phyloP scores from a whole-genome alignment of 2,329 filamentous ascomycete genomes.

The Pseudogymnoascus sp. region DNA sequence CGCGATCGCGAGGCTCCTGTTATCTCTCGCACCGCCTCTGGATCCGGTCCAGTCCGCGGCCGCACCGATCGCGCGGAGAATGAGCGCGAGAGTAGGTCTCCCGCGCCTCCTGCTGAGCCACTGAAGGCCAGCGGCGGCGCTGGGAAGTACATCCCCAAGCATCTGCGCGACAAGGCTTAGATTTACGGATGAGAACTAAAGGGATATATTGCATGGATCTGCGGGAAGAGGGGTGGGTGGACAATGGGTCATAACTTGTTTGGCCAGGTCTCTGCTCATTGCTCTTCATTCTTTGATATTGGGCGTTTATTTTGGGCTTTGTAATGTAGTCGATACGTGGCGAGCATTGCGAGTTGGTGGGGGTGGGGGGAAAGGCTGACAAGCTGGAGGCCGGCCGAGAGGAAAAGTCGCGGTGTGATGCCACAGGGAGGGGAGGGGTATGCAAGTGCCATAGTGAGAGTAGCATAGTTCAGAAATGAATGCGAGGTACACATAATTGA shows the following conservation, averaged over 20 bases:
- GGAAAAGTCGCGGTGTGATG: not conserved
- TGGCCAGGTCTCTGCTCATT: not conserved
- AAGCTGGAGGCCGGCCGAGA: not conserved
- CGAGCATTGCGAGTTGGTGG: conserved; percentile 28
- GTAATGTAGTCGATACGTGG: conserved; percentile 26
- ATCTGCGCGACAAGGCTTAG: conserved; percentile 30
- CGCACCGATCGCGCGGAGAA: conserved; percentile 37
- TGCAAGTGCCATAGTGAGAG: not conserved
- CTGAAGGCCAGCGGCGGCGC: conserved; percentile 44
- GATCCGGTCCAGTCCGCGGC: conserved; percentile 36
- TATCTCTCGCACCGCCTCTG: conserved; percentile 26
- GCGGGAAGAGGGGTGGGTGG: not conserved
- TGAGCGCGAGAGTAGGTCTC: conserved; percentile 29
- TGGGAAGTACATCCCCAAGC: conserved; percentile 52
- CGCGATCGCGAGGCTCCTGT: conserved; percentile 20
- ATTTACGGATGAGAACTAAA: not conserved
- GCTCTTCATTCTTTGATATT: not conserved
- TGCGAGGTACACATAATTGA: not conserved
- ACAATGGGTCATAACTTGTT: not conserved
- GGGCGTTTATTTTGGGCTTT: conserved; percentile 8
- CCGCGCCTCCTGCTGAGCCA: conserved; percentile 30
- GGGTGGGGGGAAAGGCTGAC: not conserved
- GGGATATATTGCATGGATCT: not conserved
- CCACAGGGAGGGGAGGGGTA: not conserved
- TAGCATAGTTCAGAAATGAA: not conserved